Evolutionary conservation across 2,329 filamentous ascomycete species (phyloP), one percentile per base, ranked within the genome.

Genomic region (Aspergillus puulaauensis): DNA sequence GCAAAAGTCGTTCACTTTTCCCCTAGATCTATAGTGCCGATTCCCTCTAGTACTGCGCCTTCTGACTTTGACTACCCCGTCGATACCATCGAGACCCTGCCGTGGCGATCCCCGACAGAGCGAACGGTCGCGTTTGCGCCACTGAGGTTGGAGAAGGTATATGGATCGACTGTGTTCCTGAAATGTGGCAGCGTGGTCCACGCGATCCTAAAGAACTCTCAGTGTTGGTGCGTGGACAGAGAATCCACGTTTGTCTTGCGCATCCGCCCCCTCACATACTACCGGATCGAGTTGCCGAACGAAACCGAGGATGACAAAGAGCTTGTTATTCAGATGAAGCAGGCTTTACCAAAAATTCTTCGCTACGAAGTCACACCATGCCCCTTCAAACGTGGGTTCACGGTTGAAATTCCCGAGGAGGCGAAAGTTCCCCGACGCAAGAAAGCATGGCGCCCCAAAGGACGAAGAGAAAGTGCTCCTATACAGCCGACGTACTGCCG

Each of bases 181-280:
- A 93, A 90, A 73, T 96, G 91, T 62, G 90, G 90, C 59, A 86
- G 86, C 55, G 88, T 93, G 15, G 82, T 96, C 17, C 90, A 95
- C 67, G 90, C 93, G 11, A 95, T 97, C 61, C 78, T 97, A 52
- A 91, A 90, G 23, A 91, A 91, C 72, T 96, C 91, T 58, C 92
- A 96, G 74, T 96, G 90, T 70, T 97, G 93, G 93, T 96, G 90
- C 72, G 89, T 97, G 33, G 90, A 96, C 72, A 89, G 91, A 57
- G 83, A 87, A 56, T 89, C 89, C 41, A 91, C 88, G 65, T 96
- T 96, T 65, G 89, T 96, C n/a, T 78, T 97, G 58, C 89, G 93
- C 63, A 91, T 96, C 63, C 83, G 91, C 21, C 85, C 88, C 45
- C 88, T 93, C 31, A 88, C 89, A 44, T 97, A 95, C 73, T 96